A percentile compares a stretch with the other conserved stretches of the same genome.
Evolutionary conservation across 345 rosid genomes (phyloP).

Genomic region (Populus tremula): DNA sequence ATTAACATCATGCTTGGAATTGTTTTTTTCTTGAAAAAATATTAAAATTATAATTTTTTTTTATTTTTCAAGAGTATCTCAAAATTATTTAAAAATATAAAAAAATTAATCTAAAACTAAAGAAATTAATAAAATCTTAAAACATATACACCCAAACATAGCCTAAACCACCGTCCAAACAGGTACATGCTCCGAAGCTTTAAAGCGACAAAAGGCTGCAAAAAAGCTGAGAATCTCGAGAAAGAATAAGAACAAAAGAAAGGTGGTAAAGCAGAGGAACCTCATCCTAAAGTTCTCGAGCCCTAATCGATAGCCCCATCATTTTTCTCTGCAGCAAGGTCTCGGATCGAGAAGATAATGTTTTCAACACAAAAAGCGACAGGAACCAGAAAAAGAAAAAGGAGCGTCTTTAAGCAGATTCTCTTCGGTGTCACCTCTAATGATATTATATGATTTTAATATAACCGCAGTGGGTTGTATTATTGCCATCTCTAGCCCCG

Average conservation of each 20-base stretch:
- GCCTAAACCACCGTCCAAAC: too few species aligned
- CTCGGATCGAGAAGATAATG: not conserved
- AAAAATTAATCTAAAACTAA: too few species aligned
- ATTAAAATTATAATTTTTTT: too few species aligned
- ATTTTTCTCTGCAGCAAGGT: not conserved
- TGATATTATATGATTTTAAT: too few species aligned
- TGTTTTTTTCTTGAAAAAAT: too few species aligned
- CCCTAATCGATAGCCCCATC: conserved; percentile 22
- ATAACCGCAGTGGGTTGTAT: too few species aligned
- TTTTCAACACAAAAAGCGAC: not conserved
- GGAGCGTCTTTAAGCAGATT: conserved; percentile 13
- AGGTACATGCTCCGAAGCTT: not conserved
- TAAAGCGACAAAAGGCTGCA: not conserved
- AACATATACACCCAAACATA: too few species aligned
- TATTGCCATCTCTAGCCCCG: too few species aligned
- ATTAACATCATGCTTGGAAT: not conserved
- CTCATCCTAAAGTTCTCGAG: conserved; percentile 15
- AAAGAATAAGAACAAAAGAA: not conserved
- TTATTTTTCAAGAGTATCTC: too few species aligned
- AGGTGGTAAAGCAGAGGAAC: not conserved
- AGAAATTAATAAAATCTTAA: too few species aligned
- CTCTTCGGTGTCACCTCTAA: not conserved
- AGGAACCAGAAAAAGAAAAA: not conserved
- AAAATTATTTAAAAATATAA: too few species aligned
- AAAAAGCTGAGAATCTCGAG: not conserved